A percentile compares a stretch with the other conserved stretches of the same genome.
Conservation (phyloP, 345 rosid species). For the Syzygium oleosum region DNA sequence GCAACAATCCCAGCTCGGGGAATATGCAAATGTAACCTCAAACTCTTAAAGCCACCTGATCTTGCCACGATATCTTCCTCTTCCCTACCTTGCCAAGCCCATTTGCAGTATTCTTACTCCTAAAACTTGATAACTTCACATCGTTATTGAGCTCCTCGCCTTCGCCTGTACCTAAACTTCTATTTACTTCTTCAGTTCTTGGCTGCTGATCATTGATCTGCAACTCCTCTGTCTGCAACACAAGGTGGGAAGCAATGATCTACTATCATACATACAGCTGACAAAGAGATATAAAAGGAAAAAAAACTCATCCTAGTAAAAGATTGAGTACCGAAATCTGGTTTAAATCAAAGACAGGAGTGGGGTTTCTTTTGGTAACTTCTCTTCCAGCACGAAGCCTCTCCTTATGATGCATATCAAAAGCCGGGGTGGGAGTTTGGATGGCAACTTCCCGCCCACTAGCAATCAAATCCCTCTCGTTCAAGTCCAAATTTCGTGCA, state of each 20-base stretch:
- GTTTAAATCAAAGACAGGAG: constrained; percentile 71
- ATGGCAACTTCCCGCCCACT: constrained; percentile 27
- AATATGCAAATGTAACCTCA: constrained; percentile 10
- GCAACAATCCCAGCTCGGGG: not conserved
- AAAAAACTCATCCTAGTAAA: not conserved
- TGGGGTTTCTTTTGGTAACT: constrained; percentile 13
- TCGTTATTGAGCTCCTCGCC: constrained; percentile 40
- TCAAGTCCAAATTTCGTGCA: constrained; percentile 27
- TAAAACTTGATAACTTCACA: constrained; percentile 45
- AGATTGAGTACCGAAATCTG: constrained; percentile 59
- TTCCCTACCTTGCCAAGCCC: constrained; percentile 51
- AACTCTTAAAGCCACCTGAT: constrained; percentile 80
- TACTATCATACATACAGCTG: not conserved
- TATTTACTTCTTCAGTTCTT: constrained; percentile 32
- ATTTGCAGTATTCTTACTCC: constrained; percentile 49
- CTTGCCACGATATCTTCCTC: constrained; percentile 97
- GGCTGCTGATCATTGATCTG: constrained; percentile 19
- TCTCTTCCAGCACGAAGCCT: constrained; percentile 31
- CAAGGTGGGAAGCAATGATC: not conserved
- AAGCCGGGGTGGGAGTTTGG: constrained; percentile 15
- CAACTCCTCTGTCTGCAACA: constrained; percentile 62
- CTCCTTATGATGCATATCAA: constrained; percentile 28
- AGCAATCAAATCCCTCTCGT: constrained; percentile 14
- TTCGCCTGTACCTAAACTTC: constrained; percentile 22
- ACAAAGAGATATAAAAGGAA: not conserved